Evolutionary conservation across 2,329 filamentous ascomycete species (phyloP), one percentile per base, ranked within the genome.

Genomic region (Aspergillus sp.): DNA sequence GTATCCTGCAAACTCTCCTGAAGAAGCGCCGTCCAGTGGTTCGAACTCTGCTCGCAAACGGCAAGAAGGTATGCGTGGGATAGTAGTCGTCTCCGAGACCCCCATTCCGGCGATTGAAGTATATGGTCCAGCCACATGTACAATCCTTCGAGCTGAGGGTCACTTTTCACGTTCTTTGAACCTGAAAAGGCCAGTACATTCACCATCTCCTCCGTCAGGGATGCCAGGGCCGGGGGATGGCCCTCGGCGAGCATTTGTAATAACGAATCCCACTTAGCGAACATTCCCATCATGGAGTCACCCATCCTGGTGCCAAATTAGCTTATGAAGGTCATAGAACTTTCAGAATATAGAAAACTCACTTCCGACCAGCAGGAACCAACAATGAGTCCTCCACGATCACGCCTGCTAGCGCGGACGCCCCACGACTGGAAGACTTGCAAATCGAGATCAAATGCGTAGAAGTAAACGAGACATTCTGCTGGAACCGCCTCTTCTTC

Each of bases 41-140:
- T 75, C n/a, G 71, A 62, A 49, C 58, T 69, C 49, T 67, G 67
- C 47, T 72, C 58, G 58, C 78, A 80, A 17, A 68, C 66, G 19
- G 71, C 70, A 15, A 69, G 63, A 12, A 78, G 60, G 59, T 79
- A 77, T 9, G 65, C 69, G 39, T 69, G 63, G 4, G 75, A 72
- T 13, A 76, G 66, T 15, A 67, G 59, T 30, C 60, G 66, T 32
- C 70, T 67, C 36, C 70, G 63, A 30, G 64, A 64, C 10, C 66
- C 65, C 79, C 79, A 82, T 2, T 70, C 67, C 3, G 70, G 54
- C 10, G 76, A 76, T 5, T 70, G 70, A 25, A 83, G 65, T 9
- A 85, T 72, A 65, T 84, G 81, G 8, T 78, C 65, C 25, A 84
- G 65, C 84, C 84, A 86, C 36, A 78, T 70, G 62, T 76, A 81